A percentile compares a stretch with the other conserved stretches of the same genome.
These are phyloP conservation scores for Zygosaccharomyces rouxii DNA, from an alignment of 805 yeast genomes.

Conservation along the genomic window DNA sequence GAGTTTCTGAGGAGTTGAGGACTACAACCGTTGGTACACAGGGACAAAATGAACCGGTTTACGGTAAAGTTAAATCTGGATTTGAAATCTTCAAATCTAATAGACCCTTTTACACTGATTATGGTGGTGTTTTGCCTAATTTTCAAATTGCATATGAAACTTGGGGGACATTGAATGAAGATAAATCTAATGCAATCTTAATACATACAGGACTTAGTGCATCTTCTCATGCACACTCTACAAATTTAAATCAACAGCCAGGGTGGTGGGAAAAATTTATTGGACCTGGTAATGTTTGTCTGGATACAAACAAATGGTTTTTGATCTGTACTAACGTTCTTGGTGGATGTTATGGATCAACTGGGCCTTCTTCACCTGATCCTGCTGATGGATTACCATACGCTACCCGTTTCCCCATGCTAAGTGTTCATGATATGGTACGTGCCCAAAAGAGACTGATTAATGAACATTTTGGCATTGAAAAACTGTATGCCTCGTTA, in stretches of 20 bases:
- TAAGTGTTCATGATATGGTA: slow-evolving; percentile 86
- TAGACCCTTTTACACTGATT: slow-evolving; percentile 67
- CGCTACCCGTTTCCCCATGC: slow-evolving; percentile 83
- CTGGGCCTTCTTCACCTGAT: slow-evolving; percentile 82
- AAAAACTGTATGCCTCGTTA: slow-evolving; percentile 67
- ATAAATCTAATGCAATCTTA: slow-evolving; percentile 66
- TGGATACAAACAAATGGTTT: slow-evolving; percentile 79
- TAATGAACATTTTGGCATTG: slow-evolving; percentile 55
- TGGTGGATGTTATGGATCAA: slow-evolving; percentile 93
- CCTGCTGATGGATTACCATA: slow-evolving; percentile 64
- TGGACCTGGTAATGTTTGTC: slow-evolving; percentile 66
- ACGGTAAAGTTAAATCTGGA: slow-evolving; percentile 64
- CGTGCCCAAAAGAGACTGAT: slow-evolving; percentile 77
- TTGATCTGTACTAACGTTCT: slow-evolving; percentile 86
- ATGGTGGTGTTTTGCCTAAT: slow-evolving; percentile 72
- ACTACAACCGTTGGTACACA: background rate
- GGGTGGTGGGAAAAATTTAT: slow-evolving; percentile 98
- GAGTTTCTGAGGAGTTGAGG: slow-evolving; percentile 39
- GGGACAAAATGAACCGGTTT: slow-evolving; percentile 73
- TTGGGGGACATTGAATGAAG: slow-evolving; percentile 73
- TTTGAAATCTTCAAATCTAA: slow-evolving; percentile 53
- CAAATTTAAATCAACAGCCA: slow-evolving; percentile 55
- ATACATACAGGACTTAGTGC: slow-evolving; percentile 91
- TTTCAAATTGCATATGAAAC: slow-evolving; percentile 87
- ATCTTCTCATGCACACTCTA: slow-evolving; percentile 88